phyloP scores from a whole-genome alignment of 2,329 filamentous ascomycete genomes.

The Rutstroemia sp. region DNA sequence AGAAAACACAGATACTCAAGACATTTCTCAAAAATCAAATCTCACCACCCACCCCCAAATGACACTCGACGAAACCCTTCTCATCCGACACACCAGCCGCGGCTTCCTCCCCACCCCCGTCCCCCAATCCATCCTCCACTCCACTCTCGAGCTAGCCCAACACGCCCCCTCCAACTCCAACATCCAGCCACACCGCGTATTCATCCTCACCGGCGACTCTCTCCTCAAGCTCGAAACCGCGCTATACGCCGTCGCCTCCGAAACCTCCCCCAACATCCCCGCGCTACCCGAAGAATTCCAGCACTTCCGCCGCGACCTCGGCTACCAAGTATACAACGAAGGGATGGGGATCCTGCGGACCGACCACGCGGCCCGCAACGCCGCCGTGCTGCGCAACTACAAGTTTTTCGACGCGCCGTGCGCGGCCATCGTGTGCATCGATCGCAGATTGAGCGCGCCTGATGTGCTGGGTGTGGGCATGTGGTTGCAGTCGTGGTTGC shows the following conservation, averaged over 20 bases:
- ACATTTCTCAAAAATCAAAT: not conserved
- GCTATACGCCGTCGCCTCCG: not conserved
- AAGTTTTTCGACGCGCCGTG: not conserved
- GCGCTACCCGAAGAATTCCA: not conserved
- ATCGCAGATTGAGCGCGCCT: not conserved
- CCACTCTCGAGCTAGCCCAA: slow-evolving; percentile 4
- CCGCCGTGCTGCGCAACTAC: not conserved
- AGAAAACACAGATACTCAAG: not conserved
- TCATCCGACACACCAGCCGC: not conserved
- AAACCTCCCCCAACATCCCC: not conserved
- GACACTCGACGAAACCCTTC: not conserved
- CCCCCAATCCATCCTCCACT: not conserved
- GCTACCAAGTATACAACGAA: slow-evolving; percentile 2
- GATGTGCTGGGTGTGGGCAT: slow-evolving; percentile 2
- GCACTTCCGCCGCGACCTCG: slow-evolving; percentile 1
- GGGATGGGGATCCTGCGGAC: not conserved
- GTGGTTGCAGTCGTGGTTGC: slow-evolving; percentile 4
- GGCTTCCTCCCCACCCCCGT: slow-evolving; percentile 1
- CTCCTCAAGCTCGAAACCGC: not conserved
- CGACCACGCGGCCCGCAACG: not conserved
- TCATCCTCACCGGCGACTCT: not conserved
- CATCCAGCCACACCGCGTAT: not conserved
- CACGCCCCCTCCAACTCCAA: slow-evolving; percentile 8
- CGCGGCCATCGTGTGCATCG: slow-evolving; percentile 2
- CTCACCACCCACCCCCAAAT: not conserved